These are phyloP conservation scores for Mrakiaceae sp. DNA, from an alignment of 1,284 basidiomycete genomes.

Conservation along the genomic window DNA sequence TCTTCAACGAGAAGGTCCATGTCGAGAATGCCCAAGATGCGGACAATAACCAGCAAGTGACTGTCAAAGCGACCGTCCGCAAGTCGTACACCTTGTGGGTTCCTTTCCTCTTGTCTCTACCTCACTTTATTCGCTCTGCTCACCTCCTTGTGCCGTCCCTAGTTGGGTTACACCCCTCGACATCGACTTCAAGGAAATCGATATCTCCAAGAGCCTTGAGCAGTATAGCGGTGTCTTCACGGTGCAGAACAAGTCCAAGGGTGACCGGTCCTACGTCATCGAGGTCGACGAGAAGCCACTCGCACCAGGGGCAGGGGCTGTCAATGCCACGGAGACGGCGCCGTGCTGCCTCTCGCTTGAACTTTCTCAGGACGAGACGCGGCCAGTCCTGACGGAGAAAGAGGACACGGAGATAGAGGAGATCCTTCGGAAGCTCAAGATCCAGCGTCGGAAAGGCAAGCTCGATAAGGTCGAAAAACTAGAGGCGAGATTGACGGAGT, in stretches of 20 bases:
- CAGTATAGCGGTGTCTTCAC: conserved; percentile 29
- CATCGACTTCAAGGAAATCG: conserved; percentile 31
- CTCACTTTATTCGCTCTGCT: not conserved
- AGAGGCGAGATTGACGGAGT: conserved; percentile 35
- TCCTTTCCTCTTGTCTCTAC: not conserved
- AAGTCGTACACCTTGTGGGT: conserved; percentile 22
- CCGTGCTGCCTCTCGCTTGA: conserved; percentile 12
- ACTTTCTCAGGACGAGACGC: conserved; percentile 27
- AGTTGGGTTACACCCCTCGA: conserved; percentile 34
- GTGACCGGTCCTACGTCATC: conserved; percentile 37
- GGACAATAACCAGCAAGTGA: conserved; percentile 38
- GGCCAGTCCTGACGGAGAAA: conserved; percentile 32
- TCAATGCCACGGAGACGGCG: not conserved
- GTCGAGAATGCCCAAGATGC: conserved; percentile 41
- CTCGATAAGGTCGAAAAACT: conserved; percentile 41
- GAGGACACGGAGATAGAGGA: conserved; percentile 43
- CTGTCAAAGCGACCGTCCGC: conserved; percentile 39
- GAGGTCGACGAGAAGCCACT: conserved; percentile 25
- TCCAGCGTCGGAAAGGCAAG: conserved; percentile 40
- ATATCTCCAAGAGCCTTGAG: conserved; percentile 19
- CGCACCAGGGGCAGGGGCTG: not conserved
- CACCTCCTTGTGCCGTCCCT: conserved; percentile 23
- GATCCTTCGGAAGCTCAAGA: conserved; percentile 42
- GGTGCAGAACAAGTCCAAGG: conserved; percentile 37
- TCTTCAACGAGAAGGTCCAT: conserved; percentile 39